A percentile compares a stretch with the other conserved stretches of the same genome.
Evolutionary conservation across 2,329 filamentous ascomycete genomes (phyloP).

Genomic region (Colletotrichum lupini): DNA sequence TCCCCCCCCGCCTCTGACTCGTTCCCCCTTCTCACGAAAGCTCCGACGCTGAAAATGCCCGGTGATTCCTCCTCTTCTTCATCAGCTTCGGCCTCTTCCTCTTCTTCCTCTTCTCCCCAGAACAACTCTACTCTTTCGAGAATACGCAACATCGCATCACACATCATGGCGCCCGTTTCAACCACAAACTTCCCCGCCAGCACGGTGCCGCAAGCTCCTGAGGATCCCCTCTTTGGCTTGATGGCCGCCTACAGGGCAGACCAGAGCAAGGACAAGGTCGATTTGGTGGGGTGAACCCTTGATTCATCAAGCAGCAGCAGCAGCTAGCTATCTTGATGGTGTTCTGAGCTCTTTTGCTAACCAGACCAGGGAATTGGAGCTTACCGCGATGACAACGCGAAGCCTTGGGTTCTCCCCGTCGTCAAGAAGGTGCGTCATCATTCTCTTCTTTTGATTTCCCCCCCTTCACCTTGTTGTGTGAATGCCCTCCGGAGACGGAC

Average conservation of each 20-base stretch:
- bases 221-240: conserved; percentile 94
- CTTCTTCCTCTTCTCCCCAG: conserved; percentile 55
- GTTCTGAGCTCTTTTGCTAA: conserved; percentile 3
- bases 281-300: conserved; percentile 72
- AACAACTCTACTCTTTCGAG: conserved; percentile 57
- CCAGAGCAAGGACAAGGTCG: conserved; percentile 82
- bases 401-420: conserved; percentile 96
- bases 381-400: conserved; percentile 93
- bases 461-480: not conserved
- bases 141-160: conserved; percentile 72
- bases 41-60: conserved; percentile 35
- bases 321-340: not conserved
- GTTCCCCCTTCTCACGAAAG: conserved; percentile 32
- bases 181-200: conserved; percentile 79
- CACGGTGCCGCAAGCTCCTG: conserved; percentile 87
- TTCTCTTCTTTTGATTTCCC: not conserved
- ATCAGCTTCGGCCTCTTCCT: conserved; percentile 47
- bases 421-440: conserved; percentile 84
- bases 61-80: conserved; percentile 49
- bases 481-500: not conserved
- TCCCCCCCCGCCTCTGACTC: conserved; percentile 19
- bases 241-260: conserved; percentile 90
- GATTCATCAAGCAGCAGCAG: conserved; percentile 10
- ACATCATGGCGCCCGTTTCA: conserved; percentile 72
- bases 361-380: conserved; percentile 78